Base-by-base conservation (phyloP, 441 rosid genomes). In the Brassica balearica region DNA sequence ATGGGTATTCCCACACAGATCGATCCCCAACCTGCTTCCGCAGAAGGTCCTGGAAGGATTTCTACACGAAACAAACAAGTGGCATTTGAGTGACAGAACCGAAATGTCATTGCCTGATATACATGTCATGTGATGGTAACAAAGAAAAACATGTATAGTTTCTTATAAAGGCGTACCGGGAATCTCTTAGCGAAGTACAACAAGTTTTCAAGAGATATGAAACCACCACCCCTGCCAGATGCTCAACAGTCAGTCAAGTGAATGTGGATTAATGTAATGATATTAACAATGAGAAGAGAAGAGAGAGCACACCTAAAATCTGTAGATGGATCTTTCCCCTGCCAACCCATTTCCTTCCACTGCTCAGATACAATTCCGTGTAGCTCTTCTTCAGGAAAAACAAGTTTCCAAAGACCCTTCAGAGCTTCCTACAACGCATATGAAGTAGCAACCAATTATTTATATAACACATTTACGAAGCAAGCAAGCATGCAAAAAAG, bases 281-380 rank as follows among this genome's bases (percentile, higher is more conserved):
- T 17, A 9, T 9, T 27, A 36, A 32, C 6, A 27, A 74, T 20
- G 17, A 68, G 36, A 48, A 3, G 41, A 60, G 63, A n/a, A 11
- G 46, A 19, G 69, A 53, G 65, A 65, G 11, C 3, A 65, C 73
- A 92, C 98, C 98, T 89, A 84, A 94, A 94, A 87, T 94, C 98
- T 41, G 98, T 94, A 20, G 98, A 92, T 70, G 98, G 98, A 81
- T 94, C 98, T 84, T 94, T 94, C 51, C 98, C 98, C 82, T 92
- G 98, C 98, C 98, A 94, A 66, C 98, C 98, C 98, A 94, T 94
- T 89, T 89, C 93, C 81, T 94, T 94, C 98, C 98, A 94, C 73
- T 92, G 98, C 81, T 92, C 97, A 74, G 98, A 90, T 75, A 94
- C 88, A 78, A 94, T 76, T 71, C 91, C 90, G 43, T 48, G 74